Conservation (phyloP, 1,284 basidiomycete genomes). For the Amylostereum chailletii region DNA sequence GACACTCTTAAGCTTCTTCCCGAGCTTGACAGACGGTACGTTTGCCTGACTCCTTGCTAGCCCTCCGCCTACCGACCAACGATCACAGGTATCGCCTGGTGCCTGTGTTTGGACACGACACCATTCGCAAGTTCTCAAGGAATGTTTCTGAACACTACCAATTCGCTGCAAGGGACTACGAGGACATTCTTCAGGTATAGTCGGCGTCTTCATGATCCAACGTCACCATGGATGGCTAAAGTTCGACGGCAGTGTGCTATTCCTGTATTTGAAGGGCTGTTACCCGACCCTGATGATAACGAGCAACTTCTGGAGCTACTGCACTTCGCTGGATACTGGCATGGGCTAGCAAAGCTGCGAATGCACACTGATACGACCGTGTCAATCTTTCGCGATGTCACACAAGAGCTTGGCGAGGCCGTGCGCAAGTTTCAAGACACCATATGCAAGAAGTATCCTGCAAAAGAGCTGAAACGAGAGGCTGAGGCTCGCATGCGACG, state of each 20-base stretch:
- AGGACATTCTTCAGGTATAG: slow-evolving; percentile 24
- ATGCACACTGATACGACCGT: slow-evolving; percentile 21
- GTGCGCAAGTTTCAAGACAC: slow-evolving; percentile 12
- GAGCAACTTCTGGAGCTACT: slow-evolving; percentile 14
- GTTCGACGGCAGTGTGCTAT: neutral
- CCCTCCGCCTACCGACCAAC: neutral
- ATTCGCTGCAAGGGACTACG: slow-evolving; percentile 23
- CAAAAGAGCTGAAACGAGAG: no score
- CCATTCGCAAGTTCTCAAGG: slow-evolving; percentile 19
- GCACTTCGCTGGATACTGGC: slow-evolving; percentile 17
- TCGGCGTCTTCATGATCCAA: slow-evolving; percentile 5
- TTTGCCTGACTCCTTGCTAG: neutral
- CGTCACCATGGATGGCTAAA: neutral
- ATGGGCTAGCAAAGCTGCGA: slow-evolving; percentile 21
- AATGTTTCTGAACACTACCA: slow-evolving; percentile 25
- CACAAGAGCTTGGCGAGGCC: slow-evolving; percentile 9
- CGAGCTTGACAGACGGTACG: neutral
- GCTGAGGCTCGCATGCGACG: no score
- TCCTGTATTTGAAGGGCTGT: slow-evolving; percentile 15
- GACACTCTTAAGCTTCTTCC: slow-evolving; percentile 3
- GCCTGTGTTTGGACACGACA: slow-evolving; percentile 6
- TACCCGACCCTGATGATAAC: slow-evolving; percentile 17
- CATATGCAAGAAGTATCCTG: no score
- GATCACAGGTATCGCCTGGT: neutral
- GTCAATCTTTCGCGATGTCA: slow-evolving; percentile 10